phyloP scores from a whole-genome alignment of 2,329 filamentous ascomycete species.

The Grosmannia clavigera region DNA sequence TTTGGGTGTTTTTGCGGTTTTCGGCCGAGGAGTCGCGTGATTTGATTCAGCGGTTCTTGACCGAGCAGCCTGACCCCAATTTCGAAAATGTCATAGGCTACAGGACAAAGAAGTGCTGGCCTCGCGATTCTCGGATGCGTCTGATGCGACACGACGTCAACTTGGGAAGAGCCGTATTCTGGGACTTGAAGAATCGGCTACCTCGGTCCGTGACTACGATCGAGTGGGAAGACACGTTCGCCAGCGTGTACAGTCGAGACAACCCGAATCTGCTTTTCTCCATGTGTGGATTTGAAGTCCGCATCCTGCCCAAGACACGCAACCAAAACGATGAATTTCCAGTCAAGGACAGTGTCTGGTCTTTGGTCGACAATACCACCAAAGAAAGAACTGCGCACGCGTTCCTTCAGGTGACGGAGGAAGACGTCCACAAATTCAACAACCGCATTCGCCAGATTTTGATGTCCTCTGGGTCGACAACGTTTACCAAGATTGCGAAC shows the following conservation, averaged over 20 bases:
- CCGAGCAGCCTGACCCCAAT: constrained; percentile 95
- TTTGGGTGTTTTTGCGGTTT: constrained; percentile 96
- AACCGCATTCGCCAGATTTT: constrained; percentile 96
- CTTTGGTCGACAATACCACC: constrained; percentile 85
- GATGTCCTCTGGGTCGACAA: constrained; percentile 98
- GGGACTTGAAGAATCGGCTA: constrained; percentile 95
- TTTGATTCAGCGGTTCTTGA: constrained; percentile 92
- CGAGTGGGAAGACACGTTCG: constrained; percentile 98
- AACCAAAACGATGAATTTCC: constrained; percentile 96
- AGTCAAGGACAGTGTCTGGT: constrained; percentile 97
- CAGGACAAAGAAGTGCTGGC: constrained; percentile 99
- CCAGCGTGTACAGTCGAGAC: constrained; percentile 94
- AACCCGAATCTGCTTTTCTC: constrained; percentile 96
- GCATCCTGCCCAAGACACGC: constrained; percentile 86
- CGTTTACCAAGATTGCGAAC: constrained; percentile 99
- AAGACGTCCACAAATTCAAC: constrained; percentile 98
- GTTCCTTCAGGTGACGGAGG: constrained; percentile 94
- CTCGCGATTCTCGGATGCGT: constrained; percentile 91
- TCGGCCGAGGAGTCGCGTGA: constrained; percentile 88
- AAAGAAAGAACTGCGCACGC: constrained; percentile 97
- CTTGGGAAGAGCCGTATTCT: constrained; percentile 92
- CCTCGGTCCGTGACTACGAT: constrained; percentile 93
- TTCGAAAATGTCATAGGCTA: constrained; percentile 99
- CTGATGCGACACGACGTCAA: constrained; percentile 99
- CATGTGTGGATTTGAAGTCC: constrained; percentile 96